Evolutionary conservation across 1,284 basidiomycete genomes (phyloP), one percentile per base, ranked within the genome.

Genomic region (Polyporus tsugae): DNA sequence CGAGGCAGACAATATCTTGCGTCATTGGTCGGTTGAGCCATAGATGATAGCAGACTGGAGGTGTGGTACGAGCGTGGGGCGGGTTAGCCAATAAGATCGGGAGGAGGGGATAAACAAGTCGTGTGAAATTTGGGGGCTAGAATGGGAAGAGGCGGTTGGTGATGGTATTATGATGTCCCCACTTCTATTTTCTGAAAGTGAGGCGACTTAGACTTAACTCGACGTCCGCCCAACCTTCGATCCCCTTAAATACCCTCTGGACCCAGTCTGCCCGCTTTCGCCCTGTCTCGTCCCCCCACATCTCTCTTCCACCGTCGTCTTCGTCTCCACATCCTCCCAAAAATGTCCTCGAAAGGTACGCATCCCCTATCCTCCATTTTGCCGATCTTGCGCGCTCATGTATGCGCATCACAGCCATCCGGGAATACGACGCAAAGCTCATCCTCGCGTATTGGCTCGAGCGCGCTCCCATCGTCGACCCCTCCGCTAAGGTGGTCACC

Each of bases 361-460:
- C 9, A 7, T 4, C 35, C 13, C 70, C 44, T 55, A 64, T 59
- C 52, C 63, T n/a, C 9, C 63, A 11, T 15, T 9, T 53, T 44
- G 25, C 19, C 46, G 55, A 44, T 22, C 39, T 25, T 22, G 55
- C 67, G 46, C 39, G 60, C 55, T 44, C 41, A 60, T 58, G 13
- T 59, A 61, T 62, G 68, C 68, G 42, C 61, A 19, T 25, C 38
- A 15, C 70, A 95, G 94, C 95, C 76, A 96, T 96, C 84, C 91
- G 93, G 80, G 95, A 96, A 85, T 96, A 95, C 86, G 95, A 97
- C 80, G 95, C 95, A 75, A 98, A 98, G 86, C 92, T 97, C 75
- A 87, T 97, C 72, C 87, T 97, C 61, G 94, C 94, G 61, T 97
- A 97, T 87, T 97, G 95, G 95, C 91, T 98, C 73, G 90, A 93